phyloP scores from a whole-genome alignment of 805 yeast species.

The Candida railenensis region DNA sequence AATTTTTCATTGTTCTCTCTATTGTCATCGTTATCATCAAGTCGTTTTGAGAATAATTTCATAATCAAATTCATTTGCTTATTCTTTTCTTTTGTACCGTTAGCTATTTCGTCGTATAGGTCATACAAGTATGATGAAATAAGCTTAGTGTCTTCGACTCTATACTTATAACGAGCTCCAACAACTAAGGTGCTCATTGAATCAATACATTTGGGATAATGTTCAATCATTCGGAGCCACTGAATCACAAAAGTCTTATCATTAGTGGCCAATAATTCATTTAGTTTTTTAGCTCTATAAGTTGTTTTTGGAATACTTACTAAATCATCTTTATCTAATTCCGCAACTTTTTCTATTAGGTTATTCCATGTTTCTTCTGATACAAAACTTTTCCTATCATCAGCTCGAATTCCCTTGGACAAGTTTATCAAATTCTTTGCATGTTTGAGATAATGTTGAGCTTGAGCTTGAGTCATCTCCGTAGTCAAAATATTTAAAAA shows the following conservation, averaged over 20 bases:
- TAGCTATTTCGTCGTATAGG: neutral
- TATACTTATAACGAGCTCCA: neutral
- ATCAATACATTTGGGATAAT: conserved; percentile 18
- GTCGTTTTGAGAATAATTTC: neutral
- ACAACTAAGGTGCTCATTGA: conserved; percentile 13
- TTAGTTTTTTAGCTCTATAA: neutral
- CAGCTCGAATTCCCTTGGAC: conserved; percentile 11
- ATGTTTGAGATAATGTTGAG: conserved; percentile 29
- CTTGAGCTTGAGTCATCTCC: conserved; percentile 23
- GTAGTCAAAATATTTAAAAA: conserved; percentile 25
- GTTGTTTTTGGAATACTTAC: neutral
- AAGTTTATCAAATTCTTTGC: conserved; percentile 14
- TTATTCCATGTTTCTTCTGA: conserved; percentile 13
- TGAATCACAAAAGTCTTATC: neutral
- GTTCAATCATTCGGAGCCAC: neutral
- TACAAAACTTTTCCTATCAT: conserved; percentile 17
- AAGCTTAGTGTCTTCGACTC: neutral
- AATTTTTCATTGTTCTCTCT: neutral
- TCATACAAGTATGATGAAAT: neutral
- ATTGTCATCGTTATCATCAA: neutral
- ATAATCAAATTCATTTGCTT: conserved; percentile 7
- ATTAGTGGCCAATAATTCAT: neutral
- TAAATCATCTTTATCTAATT: neutral
- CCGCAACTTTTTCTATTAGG: neutral
- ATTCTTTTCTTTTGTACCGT: neutral